phyloP scores from a whole-genome alignment of 1,284 basidiomycete genomes.

The Phellopilus nigrolimitatus region DNA sequence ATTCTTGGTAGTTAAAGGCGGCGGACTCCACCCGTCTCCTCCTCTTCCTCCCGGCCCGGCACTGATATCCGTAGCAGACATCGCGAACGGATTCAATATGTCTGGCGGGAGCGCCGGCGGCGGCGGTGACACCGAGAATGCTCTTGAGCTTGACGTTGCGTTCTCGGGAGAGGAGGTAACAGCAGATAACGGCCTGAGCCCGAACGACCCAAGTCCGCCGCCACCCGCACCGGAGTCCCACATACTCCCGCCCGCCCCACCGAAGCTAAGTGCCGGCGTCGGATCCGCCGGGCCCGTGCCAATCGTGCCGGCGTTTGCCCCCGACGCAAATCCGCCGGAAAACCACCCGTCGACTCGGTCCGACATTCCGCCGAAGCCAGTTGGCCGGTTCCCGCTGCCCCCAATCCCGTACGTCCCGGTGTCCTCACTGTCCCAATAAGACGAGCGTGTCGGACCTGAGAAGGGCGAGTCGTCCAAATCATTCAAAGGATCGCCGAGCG shows the following conservation, averaged over 20 bases:
- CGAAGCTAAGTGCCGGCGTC: slow-evolving; percentile 46
- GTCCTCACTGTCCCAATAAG: not conserved
- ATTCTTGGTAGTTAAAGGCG: slow-evolving; percentile 14
- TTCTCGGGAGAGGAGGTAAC: not conserved
- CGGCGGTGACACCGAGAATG: slow-evolving; percentile 6
- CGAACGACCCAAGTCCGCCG: too few species aligned
- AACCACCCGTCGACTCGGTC: not conserved
- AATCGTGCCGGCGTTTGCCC: slow-evolving; percentile 10
- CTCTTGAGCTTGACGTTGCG: too few species aligned
- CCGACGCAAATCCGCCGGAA: slow-evolving; percentile 13
- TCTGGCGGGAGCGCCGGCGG: slow-evolving; percentile 14
- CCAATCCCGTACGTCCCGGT: too few species aligned
- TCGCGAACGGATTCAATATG: slow-evolving; percentile 18
- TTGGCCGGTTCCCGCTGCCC: too few species aligned
- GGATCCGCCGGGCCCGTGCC: slow-evolving; percentile 19
- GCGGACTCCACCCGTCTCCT: slow-evolving; percentile 13
- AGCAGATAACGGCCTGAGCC: not conserved
- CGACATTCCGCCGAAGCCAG: too few species aligned
- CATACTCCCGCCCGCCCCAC: slow-evolving; percentile 54
- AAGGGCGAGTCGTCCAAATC: too few species aligned
- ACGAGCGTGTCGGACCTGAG: not conserved
- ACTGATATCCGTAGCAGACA: slow-evolving; percentile 8
- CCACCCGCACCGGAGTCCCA: slow-evolving; percentile 34
- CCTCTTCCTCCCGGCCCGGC: not conserved
- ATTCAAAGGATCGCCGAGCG: too few species aligned